Conservation (phyloP, 257 asterid genomes). For the Petrea volubilis region DNA sequence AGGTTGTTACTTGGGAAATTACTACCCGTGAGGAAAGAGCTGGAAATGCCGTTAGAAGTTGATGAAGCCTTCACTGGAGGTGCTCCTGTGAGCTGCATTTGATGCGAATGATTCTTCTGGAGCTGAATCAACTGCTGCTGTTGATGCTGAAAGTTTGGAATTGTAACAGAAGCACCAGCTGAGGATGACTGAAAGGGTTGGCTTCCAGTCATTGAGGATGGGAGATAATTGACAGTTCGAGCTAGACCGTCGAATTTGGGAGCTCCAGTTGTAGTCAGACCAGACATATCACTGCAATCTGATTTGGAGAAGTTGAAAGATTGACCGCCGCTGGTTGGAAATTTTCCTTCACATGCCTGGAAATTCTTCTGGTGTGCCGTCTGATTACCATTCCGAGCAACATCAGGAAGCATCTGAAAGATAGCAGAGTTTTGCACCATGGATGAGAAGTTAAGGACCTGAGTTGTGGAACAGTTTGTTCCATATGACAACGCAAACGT, state of each 20-base stretch:
- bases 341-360: conserved; percentile 41
- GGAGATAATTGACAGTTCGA: conserved; percentile 28
- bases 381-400: conserved; percentile 38
- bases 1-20: conserved; percentile 14
- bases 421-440: conserved; percentile 31
- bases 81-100: conserved; percentile 32
- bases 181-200: conserved; percentile 28
- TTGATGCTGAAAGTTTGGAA: conserved; percentile 32
- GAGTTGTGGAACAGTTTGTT: conserved; percentile 35
- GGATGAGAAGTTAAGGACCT: conserved; percentile 34
- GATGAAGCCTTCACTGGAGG: conserved; percentile 25
- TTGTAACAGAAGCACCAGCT: conserved; percentile 13
- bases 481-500: conserved; percentile 39
- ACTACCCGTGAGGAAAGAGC: conserved; percentile 22
- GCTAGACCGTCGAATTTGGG: conserved; percentile 33
- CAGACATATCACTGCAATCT: conserved; percentile 22
- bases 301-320: conserved; percentile 28
- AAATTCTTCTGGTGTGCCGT: conserved; percentile 33
- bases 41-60: conserved; percentile 13
- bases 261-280: conserved; percentile 25
- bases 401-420: conserved; percentile 49
- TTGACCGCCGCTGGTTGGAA: conserved; percentile 2
- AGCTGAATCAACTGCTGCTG: conserved; percentile 35
- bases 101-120: conserved; percentile 39
- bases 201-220: conserved; percentile 22